phyloP scores from a whole-genome alignment of 805 yeast genomes.

The Candida arabinofermentans region DNA sequence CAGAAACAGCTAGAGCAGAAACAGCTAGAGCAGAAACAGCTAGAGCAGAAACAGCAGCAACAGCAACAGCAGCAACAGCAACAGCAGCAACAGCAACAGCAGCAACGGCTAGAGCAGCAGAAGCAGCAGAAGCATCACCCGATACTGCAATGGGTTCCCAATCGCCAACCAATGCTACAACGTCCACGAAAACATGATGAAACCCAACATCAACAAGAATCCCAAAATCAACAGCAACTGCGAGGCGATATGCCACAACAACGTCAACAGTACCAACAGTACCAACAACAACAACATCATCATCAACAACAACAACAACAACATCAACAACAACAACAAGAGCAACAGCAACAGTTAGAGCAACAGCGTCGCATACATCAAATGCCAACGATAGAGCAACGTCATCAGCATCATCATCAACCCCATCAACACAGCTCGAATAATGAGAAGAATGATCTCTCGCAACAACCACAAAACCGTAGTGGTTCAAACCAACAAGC shows the following conservation, averaged over 20 bases:
- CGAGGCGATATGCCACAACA: too few species aligned
- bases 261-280: too few species aligned
- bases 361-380: not conserved
- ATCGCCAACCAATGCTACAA: too few species aligned
- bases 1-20: too few species aligned
- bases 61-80: slow-evolving; percentile 5
- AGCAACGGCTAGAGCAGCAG: not conserved
- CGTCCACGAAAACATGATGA: too few species aligned
- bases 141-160: too few species aligned
- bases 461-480: too few species aligned
- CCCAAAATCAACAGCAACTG: not conserved
- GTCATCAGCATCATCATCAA: slow-evolving; percentile 5
- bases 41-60: too few species aligned
- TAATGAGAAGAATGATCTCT: too few species aligned
- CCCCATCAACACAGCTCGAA: not conserved
- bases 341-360: not conserved
- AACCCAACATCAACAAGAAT: not conserved
- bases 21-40: too few species aligned
- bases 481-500: too few species aligned
- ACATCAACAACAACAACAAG: not conserved
- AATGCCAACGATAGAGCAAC: too few species aligned
- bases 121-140: not conserved
- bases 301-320: not conserved
- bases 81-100: not conserved
- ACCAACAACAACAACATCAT: not conserved